A percentile compares a stretch with the other conserved stretches of the same genome.
These are phyloP conservation scores for Sporisorium iseilematis-ciliati DNA, from an alignment of 1,284 basidiomycete genomes.

Conservation along the genomic window DNA sequence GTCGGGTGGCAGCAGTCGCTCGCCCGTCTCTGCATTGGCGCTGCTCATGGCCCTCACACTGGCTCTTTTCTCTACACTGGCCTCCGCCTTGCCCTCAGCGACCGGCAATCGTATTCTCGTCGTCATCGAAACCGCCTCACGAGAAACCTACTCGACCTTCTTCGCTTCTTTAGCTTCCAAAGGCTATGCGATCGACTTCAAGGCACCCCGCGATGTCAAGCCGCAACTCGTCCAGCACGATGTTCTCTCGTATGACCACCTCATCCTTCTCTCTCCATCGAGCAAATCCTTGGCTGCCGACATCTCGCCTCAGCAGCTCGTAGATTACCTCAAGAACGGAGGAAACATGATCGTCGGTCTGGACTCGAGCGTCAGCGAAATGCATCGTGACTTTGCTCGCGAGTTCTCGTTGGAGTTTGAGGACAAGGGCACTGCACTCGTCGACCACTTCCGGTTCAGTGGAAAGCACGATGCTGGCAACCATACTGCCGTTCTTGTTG, in stretches of 20 bases:
- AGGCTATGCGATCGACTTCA: slow-evolving; percentile 53
- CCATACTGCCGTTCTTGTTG: slow-evolving; percentile 59
- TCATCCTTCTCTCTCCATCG: slow-evolving; percentile 56
- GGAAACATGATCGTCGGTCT: slow-evolving; percentile 89
- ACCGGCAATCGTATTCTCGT: slow-evolving; percentile 63
- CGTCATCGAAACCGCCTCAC: slow-evolving; percentile 38
- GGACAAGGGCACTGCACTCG: slow-evolving; percentile 70
- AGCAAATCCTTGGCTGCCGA: slow-evolving; percentile 77
- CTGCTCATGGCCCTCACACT: slow-evolving; percentile 9
- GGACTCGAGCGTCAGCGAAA: slow-evolving; percentile 74
- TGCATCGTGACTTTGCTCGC: slow-evolving; percentile 72
- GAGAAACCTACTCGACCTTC: slow-evolving; percentile 44
- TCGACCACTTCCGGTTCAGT: slow-evolving; percentile 71
- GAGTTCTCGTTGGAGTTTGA: slow-evolving; percentile 75
- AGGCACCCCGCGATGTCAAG: slow-evolving; percentile 34
- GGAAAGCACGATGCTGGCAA: slow-evolving; percentile 46
- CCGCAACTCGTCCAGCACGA: slow-evolving; percentile 56
- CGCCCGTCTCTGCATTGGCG: background rate
- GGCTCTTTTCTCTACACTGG: slow-evolving; percentile 24
- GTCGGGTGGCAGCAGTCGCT: background rate
- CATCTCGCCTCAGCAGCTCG: slow-evolving; percentile 84
- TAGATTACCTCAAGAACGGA: slow-evolving; percentile 76
- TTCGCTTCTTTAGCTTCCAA: slow-evolving; percentile 36
- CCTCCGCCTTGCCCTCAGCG: slow-evolving; percentile 45
- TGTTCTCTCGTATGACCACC: slow-evolving; percentile 62